Conservation (phyloP, 2,329 filamentous ascomycete genomes). For the Hypoxylon sp. region DNA sequence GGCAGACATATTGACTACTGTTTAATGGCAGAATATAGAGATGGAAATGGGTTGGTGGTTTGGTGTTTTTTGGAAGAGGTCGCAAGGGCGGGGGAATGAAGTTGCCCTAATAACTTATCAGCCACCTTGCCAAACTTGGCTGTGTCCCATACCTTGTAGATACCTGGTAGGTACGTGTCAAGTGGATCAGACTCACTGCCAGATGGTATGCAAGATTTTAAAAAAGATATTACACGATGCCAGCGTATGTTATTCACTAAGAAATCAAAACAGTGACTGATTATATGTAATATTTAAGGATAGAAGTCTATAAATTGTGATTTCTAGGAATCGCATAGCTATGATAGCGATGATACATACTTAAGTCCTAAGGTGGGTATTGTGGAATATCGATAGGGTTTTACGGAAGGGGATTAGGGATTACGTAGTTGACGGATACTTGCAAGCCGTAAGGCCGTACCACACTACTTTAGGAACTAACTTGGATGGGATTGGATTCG, state of each 20-base stretch:
- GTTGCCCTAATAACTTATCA: conserved; percentile 42
- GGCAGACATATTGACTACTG: conserved; percentile 70
- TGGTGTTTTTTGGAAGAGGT: conserved; percentile 5
- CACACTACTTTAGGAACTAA: too few relatives aligned
- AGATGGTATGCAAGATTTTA: conserved; percentile 23
- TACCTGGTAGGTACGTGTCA: too few relatives aligned
- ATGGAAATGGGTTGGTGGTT: conserved; percentile 19
- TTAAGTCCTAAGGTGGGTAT: too few relatives aligned
- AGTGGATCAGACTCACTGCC: conserved; percentile 32
- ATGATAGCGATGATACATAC: conserved; percentile 1
- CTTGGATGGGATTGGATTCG: conserved; percentile 42
- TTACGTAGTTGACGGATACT: conserved; percentile 12
- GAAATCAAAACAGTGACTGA: neutral
- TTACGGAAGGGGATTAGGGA: conserved; percentile 24
- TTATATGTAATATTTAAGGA: too few relatives aligned
- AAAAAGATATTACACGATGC: conserved; percentile 15
- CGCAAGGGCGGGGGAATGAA: conserved; percentile 42
- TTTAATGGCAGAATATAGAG: conserved; percentile 25
- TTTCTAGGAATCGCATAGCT: neutral
- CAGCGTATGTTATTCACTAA: neutral
- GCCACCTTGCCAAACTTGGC: conserved; percentile 45
- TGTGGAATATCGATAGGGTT: conserved; percentile 26
- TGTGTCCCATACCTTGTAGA: too few relatives aligned
- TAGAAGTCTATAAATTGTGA: neutral
- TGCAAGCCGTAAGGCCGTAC: neutral